Evolutionary conservation across 2,329 filamentous ascomycete genomes (phyloP).

Genomic region (Lachnellula cervina): DNA sequence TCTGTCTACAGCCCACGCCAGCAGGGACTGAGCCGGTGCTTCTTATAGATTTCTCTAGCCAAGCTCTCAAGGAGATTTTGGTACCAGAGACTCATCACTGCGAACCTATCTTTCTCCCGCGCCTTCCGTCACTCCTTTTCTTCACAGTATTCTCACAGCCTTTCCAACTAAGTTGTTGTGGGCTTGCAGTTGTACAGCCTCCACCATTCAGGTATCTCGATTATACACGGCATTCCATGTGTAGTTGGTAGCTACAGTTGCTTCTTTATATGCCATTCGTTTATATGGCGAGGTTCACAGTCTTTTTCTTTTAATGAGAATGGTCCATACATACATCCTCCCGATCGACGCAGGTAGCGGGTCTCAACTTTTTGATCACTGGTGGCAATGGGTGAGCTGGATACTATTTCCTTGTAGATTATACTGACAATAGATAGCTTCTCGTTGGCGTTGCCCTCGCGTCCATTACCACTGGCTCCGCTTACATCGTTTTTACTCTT

Average conservation of each 20-base stretch:
- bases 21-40: too few species aligned
- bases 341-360: conserved; percentile 30
- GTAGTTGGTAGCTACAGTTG: background rate
- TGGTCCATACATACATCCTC: conserved; percentile 11
- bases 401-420: conserved; percentile 16
- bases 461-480: conserved; percentile 22
- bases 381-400: conserved; percentile 38
- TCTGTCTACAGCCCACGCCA: too few species aligned
- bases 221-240: background rate
- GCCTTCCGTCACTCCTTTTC: too few species aligned
- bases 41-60: too few species aligned
- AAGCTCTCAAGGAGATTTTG: too few species aligned
- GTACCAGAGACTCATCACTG: too few species aligned
- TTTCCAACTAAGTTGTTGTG: too few species aligned
- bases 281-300: background rate
- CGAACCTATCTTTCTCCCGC: too few species aligned
- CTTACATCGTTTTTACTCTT: conserved; percentile 30
- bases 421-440: conserved; percentile 24
- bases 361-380: conserved; percentile 33
- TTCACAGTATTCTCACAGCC: too few species aligned
- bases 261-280: background rate
- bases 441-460: conserved; percentile 33
- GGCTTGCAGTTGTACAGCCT: background rate
- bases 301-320: background rate
- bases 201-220: background rate